Base-by-base conservation (phyloP, 371 early-diverging fungal species). In the Haplosporangium sp. region DNA sequence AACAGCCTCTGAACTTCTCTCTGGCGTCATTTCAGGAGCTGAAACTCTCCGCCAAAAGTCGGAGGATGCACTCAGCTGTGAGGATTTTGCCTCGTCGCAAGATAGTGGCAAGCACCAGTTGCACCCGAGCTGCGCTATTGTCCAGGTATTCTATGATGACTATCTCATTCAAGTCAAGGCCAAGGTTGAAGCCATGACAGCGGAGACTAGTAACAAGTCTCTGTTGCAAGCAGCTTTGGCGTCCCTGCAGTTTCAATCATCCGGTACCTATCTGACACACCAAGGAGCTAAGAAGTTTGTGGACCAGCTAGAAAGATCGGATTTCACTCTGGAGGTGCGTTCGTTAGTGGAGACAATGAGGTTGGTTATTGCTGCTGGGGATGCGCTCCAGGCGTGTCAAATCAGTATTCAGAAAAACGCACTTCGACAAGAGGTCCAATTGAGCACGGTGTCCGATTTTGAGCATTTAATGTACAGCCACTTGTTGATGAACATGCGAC, bases 351-450 rank as follows among this genome's bases (percentile, higher is more conserved):
- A 45, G 18, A 42, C 37, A 6, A 57, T 59, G 56, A 36, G 45
- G 2, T 40, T 65, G 40, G 54, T 52, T 18, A 56, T 56, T 13
- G 65, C 60, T 3, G 61, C 72, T 16, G 72, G 72, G 1, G 72
- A 72, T 29, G 66, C 66, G 8, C 52, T 72, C 20, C 72, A 72
- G 45, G 72, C 62, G 0, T 72, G 72, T 40, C 72, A 72, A 23
- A 9, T 13, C 9, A 65, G 66, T 51, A 16, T 61, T 7, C 66
- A 60, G 21, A 55, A n/a, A 18, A 23, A 57, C 7, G 58, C 52
- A 3, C 8, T 72, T 7, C 51, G 55, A 36, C 29, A 57, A 29
- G 62, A 55, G 37, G 21, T 53, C 0, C 42, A 18, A 6, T 20
- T 18, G 2, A 51, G 13, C 5, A 55, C 50, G 0, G 61, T 72